Conservation (phyloP, 2,329 filamentous ascomycete genomes). For the Scortechinia acanthostroma region DNA sequence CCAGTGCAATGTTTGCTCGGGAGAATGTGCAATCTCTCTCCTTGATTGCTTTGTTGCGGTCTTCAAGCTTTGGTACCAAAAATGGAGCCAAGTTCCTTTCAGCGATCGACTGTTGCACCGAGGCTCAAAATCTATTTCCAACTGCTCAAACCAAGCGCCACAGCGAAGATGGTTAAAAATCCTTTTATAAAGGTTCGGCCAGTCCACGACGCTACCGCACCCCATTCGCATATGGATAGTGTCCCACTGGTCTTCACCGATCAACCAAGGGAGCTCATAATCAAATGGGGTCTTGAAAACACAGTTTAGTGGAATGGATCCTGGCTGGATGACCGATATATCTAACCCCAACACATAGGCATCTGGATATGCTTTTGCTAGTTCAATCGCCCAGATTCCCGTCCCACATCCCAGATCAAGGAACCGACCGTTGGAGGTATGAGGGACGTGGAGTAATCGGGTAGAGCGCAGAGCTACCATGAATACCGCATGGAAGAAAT, state of each 20-base stretch:
- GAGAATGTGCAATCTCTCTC: slow-evolving; percentile 55
- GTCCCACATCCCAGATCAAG: slow-evolving; percentile 76
- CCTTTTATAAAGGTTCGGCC: slow-evolving; percentile 68
- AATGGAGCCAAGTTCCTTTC: slow-evolving; percentile 45
- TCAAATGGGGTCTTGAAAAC: slow-evolving; percentile 32
- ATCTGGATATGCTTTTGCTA: slow-evolving; percentile 46
- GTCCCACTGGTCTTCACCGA: slow-evolving; percentile 56
- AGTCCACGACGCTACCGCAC: slow-evolving; percentile 70
- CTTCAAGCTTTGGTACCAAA: slow-evolving; percentile 66
- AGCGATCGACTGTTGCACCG: slow-evolving; percentile 63
- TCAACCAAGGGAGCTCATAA: slow-evolving; percentile 68
- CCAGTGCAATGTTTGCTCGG: slow-evolving; percentile 41
- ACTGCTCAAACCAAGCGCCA: slow-evolving; percentile 56
- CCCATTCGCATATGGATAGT: slow-evolving; percentile 78
- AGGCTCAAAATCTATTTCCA: slow-evolving; percentile 80
- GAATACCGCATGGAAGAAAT: slow-evolving; percentile 54
- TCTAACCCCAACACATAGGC: slow-evolving; percentile 23
- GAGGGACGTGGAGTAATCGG: slow-evolving; percentile 5
- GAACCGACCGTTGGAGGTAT: slow-evolving; percentile 29
- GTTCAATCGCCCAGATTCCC: slow-evolving; percentile 84
- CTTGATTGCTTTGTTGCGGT: slow-evolving; percentile 60
- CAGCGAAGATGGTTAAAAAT: slow-evolving; percentile 28
- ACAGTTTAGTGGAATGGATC: too few relatives aligned
- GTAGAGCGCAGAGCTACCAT: slow-evolving; percentile 38
- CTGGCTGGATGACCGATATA: too few relatives aligned